Evolutionary conservation across 257 asterid species (phyloP), one percentile per base, ranked within the genome.

Genomic region (Solanum pimpinellifolium): DNA sequence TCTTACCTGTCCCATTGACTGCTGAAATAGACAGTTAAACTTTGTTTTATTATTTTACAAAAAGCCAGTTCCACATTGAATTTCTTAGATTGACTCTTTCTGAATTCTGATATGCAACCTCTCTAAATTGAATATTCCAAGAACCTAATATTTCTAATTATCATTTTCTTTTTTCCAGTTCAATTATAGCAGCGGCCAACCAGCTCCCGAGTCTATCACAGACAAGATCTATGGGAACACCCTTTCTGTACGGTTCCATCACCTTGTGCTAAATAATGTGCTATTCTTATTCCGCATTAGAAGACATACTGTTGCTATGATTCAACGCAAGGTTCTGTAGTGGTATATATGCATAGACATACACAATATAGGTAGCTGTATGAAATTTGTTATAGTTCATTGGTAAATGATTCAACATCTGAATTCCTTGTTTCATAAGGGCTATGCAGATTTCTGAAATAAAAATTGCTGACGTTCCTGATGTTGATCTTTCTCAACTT

Each of bases 171-270:
- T 88, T 91, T 88, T 31, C 94, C 94, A 97, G 99, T 96, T 96
- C 92, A 97, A 97, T 85, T 97, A 96, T 86, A 95, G 98, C 93
- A 97, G 99, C 78, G 99, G 99, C 87, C 99, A 97, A 89, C 99
- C 99, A 73, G 99, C 99, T 75, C 99, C 99, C 0, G 99, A 97
- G 90, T 94, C 98, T 56, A 96, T 97, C 87, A 97, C 99, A 9
- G 99, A 97, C 94, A 94, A 96, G 90, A 96, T 97, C 37, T 97
- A 97, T 76, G 99, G 99, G 77, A 97, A 97, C 91, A 96, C 99
- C 4, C 98, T 97, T 85, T 96, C 99, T n/a, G 99, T 97, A 95
- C 86, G 95, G 86, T 86, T 85, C 68, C 69, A 31, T 49, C 46
- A 23, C 46, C 69, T 49, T 80, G 44, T 31, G 44, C 68, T 49